Base-by-base conservation (phyloP, 495 filamentous ascomycete species). In the Penicillium samsonianum region DNA sequence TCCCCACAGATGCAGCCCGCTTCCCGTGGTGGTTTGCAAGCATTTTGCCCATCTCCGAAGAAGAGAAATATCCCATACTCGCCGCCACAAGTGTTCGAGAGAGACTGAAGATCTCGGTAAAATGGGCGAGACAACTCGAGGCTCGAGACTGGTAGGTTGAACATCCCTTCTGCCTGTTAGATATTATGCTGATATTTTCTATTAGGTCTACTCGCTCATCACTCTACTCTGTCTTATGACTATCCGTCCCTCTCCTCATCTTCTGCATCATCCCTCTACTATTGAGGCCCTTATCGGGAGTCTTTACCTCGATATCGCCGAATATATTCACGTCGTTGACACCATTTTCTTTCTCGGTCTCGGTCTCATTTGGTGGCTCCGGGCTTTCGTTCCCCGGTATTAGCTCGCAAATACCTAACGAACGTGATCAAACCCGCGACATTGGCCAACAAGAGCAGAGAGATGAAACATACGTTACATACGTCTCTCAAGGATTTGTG, bases 11-110 rank as follows among this genome's bases (percentile, higher is more conserved):
- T 68, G 84, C 90, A 2, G 84, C 85, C 1, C 65, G 82, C 12
- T 94, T 96, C 62, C 89, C 91, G 0, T 97, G 90, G 78, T 97
- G 92, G 92, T 88, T 97, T 59, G 91, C 90, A 16, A 88, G 82
- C 61, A 84, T 95, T 48, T 66, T 95, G 10, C 91, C 90, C 16
- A 83, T 92, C 31, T 79, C 79, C 38, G 89, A 91, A 17, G 78
- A 85, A 22, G 87, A 95, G 58, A 93, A 92, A 64, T 95, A 96
- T 62, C 78, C 77, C 9, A 71, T 96, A 20, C 72, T 96, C 26
- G 68, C 74, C 10, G 87, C 87, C 4, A 84, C 72, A 4, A 93
- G 87, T 59, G 91, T 96, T 1, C 75, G 91, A 44, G 88, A 92
- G 64, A 74, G 92, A 58, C 67, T 95, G 20, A 93, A 95, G 73